These are phyloP conservation scores for Amanita pseudoporphyria DNA, from an alignment of 768 basidiomycete species.

Conservation along the genomic window DNA sequence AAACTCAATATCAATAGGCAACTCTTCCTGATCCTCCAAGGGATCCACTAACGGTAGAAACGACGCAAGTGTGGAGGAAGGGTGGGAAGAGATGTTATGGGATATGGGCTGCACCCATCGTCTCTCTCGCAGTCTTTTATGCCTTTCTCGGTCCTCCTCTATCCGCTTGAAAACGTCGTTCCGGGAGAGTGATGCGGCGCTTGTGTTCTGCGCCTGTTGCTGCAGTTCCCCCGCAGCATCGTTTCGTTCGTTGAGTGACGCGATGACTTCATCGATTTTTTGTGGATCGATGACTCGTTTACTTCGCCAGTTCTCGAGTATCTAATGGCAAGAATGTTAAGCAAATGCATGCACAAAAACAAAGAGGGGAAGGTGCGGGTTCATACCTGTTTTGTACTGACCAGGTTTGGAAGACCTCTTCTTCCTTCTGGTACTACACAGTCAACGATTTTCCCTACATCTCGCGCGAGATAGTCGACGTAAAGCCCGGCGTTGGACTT, in stretches of 20 bases:
- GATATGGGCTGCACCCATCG: conserved; percentile 81
- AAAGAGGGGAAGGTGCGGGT: background rate
- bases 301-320: conserved; percentile 84
- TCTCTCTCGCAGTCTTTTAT: conserved; percentile 83
- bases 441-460: conserved; percentile 70
- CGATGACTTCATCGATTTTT: conserved; percentile 62
- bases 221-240: conserved; percentile 3
- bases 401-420: conserved; percentile 79
- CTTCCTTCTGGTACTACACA: conserved; percentile 84
- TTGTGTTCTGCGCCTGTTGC: conserved; percentile 14
- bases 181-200: conserved; percentile 33
- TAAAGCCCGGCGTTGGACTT: conserved; percentile 43
- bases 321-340: conserved; percentile 32
- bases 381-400: conserved; percentile 78
- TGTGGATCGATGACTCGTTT: conserved; percentile 79
- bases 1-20: conserved; percentile 72
- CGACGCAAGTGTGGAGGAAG: conserved; percentile 38
- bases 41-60: conserved; percentile 50
- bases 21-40: conserved; percentile 45
- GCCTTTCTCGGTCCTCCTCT: conserved; percentile 87
- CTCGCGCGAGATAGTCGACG: conserved; percentile 67
- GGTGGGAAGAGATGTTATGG: conserved; percentile 35
- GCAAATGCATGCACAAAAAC: background rate
- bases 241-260: conserved; percentile 40
- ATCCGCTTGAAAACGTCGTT: conserved; percentile 78